Base-by-base conservation (phyloP, 495 filamentous ascomycete species). In the Arthonia radiata region DNA sequence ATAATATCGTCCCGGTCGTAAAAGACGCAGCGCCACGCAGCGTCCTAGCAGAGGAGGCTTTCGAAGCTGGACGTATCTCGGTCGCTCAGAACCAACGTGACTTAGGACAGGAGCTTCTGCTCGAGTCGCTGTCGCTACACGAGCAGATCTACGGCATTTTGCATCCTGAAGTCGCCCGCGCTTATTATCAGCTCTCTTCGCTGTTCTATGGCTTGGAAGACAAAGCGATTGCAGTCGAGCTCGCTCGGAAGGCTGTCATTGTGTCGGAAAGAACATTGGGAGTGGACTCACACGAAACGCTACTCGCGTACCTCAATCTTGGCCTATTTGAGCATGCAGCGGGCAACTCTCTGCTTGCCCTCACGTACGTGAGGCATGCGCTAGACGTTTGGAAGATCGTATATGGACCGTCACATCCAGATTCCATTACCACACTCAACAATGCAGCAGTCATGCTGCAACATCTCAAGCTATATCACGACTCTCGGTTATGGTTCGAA, bases 381-480 rank as follows among this genome's bases (percentile, higher is more conserved):
- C 66, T 99, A 41, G 71, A 86, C 37, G 57, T 94, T 30, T 93
- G 81, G 83, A 92, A 93, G 58, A 61, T 93, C 44, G 80, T 93
- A 43, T 94, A 91, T 42, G 89, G 89, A 23, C 50, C 67, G 8
- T 71, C 75, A 42, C 89, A 99, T 50, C 89, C 89, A 2, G 89
- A 99, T 49, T 86, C 79, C 10, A 91, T 94, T 52, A 99, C 89
- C 8, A 93, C 89, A 17, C 71, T 94, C 50, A 99, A 94, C 61
- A 99, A 99, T 44, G 81, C 78, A 9, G 89, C 89, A 8, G 86
- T 94, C 15, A 99, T 99, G 89, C 65, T 94, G 25, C 89, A 94
- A 52, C 67, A 75, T 30, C 57, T 91, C 39, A 82, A 90, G 56
- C 65, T 72, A 25, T 99, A 82, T 57, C 64, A 73, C 33, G 79